These are phyloP conservation scores for Leucoagaricus sp. DNA, from an alignment of 1,284 basidiomycete species.

Conservation along the genomic window DNA sequence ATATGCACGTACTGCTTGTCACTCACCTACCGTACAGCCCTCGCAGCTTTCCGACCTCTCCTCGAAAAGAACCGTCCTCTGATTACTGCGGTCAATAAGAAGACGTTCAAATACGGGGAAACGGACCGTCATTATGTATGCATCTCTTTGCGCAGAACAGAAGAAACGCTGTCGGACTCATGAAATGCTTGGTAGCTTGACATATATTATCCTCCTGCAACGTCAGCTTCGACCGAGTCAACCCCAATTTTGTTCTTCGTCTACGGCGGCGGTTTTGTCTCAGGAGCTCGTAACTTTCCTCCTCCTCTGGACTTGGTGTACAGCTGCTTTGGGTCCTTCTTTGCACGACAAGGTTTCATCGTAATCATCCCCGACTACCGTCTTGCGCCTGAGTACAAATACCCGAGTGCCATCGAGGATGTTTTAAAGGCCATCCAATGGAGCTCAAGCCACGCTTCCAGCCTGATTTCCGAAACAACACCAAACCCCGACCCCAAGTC, in stretches of 20 bases:
- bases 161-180: not conserved
- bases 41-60: constrained; percentile 9
- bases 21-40: too few relatives aligned
- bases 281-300: constrained; percentile 44
- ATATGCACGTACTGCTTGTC: too few relatives aligned
- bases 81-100: constrained; percentile 34
- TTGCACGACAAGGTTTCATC: constrained; percentile 55
- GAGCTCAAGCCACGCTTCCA: constrained; percentile 40
- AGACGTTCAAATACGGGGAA: constrained; percentile 57
- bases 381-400: constrained; percentile 52
- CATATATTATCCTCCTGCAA: constrained; percentile 53
- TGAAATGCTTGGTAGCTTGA: constrained; percentile 30
- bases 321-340: constrained; percentile 56
- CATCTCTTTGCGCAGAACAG: not conserved
- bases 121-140: constrained; percentile 54
- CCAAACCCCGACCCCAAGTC: constrained; percentile 37
- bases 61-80: constrained; percentile 25
- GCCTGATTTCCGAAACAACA: constrained; percentile 23
- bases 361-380: constrained; percentile 66
- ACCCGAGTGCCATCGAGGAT: constrained; percentile 54
- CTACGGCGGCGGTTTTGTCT: constrained; percentile 64
- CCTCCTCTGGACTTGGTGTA: constrained; percentile 51
- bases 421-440: constrained; percentile 59
- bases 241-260: constrained; percentile 59
- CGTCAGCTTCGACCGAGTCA: constrained; percentile 27